These are phyloP conservation scores for Trichoderma semiorbis DNA, from an alignment of 2,329 filamentous ascomycete genomes.

Conservation along the genomic window DNA sequence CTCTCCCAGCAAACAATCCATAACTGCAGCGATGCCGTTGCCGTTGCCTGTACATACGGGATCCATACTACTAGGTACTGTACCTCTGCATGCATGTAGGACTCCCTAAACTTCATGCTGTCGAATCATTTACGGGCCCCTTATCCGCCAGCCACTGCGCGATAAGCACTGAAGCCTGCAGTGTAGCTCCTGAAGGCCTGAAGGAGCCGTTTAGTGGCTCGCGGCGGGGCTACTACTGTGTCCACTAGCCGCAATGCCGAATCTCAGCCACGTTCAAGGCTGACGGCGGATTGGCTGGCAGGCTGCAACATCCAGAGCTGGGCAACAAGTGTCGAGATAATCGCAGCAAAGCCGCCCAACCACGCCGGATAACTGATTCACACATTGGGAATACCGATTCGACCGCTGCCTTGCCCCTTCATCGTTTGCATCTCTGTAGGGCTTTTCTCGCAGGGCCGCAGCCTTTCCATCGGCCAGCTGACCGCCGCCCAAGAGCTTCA, in stretches of 20 bases:
- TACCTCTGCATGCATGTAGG: background rate
- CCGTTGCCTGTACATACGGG: background rate
- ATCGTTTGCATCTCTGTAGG: background rate
- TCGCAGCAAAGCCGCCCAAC: background rate
- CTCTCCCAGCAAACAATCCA: background rate
- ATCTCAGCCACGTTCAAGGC: constrained; percentile 31
- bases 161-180: constrained; percentile 8
- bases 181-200: background rate
- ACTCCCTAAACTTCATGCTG: background rate
- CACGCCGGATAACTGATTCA: background rate
- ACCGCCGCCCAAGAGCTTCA: constrained; percentile 17
- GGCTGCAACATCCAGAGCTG: constrained; percentile 26
- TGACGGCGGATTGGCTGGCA: constrained; percentile 27
- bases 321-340: background rate
- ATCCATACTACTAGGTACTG: background rate
- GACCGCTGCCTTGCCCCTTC: background rate
- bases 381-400: background rate
- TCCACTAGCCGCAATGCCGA: constrained; percentile 16
- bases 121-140: background rate
- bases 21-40: background rate
- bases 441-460: background rate
- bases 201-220: background rate
- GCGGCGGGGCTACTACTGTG: constrained; percentile 5
- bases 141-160: background rate
- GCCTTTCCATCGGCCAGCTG: background rate